Conservation (phyloP, 257 asterid species). For the Solanum paucissectum region DNA sequence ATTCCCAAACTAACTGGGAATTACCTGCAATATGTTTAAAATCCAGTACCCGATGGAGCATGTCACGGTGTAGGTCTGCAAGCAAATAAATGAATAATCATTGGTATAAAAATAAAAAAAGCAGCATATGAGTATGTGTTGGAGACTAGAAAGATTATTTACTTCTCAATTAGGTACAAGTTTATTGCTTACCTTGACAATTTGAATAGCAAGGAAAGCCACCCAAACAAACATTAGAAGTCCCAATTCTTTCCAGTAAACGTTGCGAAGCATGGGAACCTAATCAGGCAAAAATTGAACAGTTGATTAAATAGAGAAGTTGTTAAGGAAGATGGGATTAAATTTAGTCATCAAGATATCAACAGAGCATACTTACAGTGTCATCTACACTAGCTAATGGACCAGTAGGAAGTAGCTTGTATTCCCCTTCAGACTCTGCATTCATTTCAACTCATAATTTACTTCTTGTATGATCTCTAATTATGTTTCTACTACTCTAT, state of each 20-base stretch:
- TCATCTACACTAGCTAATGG: conserved; percentile 10
- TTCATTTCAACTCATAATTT: not conserved
- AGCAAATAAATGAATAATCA: not conserved
- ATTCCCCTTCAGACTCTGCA: conserved; percentile 24
- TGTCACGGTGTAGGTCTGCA: conserved; percentile 26
- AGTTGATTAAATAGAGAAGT: not conserved
- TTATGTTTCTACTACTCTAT: not conserved
- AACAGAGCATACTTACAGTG: conserved; percentile 5
- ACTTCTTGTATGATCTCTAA: not conserved
- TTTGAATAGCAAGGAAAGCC: conserved; percentile 23
- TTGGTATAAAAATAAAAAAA: not conserved
- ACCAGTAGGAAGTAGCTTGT: conserved; percentile 20
- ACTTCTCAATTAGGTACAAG: not conserved
- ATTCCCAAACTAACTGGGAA: not conserved
- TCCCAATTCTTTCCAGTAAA: conserved; percentile 26
- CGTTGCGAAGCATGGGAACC: conserved; percentile 18
- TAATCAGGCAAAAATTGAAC: not conserved
- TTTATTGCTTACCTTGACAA: conserved; percentile 16
- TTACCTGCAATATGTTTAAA: conserved; percentile 28
- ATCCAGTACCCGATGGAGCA: conserved; percentile 26
- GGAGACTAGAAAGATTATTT: not conserved
- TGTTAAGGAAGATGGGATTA: not conserved
- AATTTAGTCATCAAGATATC: not conserved
- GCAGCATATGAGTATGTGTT: not conserved
- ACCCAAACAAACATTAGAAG: conserved; percentile 25